Evolutionary conservation across 257 asterid species (phyloP).

Genomic region (Anisodus acutangulus): DNA sequence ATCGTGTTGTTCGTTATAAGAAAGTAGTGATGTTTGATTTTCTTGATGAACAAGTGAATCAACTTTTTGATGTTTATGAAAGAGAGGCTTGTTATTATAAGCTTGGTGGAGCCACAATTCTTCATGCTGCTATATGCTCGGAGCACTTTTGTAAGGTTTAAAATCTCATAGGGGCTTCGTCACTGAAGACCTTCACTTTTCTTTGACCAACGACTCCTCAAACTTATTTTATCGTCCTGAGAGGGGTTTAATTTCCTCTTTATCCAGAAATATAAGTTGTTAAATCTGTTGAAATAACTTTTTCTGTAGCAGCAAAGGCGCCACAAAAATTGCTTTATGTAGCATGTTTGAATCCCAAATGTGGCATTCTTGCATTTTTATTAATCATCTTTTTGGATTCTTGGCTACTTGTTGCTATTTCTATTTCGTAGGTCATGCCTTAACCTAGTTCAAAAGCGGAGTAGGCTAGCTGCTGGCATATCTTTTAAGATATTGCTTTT

Average conservation of each 20-base stretch:
- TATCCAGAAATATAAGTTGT: neutral
- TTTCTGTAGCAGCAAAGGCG: too few species aligned
- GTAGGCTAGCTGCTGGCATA: too few species aligned
- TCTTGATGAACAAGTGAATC: slow-evolving; percentile 28
- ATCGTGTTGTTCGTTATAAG: slow-evolving; percentile 30
- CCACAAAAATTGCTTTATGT: too few species aligned
- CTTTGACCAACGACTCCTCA: neutral
- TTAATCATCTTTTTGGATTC: too few species aligned
- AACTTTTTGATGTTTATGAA: neutral
- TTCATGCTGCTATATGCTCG: slow-evolving; percentile 25
- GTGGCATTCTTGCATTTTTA: too few species aligned
- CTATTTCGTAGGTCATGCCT: neutral
- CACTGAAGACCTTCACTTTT: neutral
- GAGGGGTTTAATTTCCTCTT: neutral
- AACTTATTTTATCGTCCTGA: neutral
- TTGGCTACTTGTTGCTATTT: neutral
- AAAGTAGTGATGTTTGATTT: slow-evolving; percentile 28
- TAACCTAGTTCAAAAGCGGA: neutral
- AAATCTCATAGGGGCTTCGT: neutral
- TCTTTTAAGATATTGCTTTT: neutral
- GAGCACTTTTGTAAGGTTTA: slow-evolving; percentile 34
- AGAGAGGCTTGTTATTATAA: neutral
- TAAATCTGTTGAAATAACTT: too few species aligned
- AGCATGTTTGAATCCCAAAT: too few species aligned
- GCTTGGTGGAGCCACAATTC: slow-evolving; percentile 25